These are phyloP conservation scores for Yamadazyma dendronema DNA, from an alignment of 1,139 yeast species.

Conservation along the genomic window DNA sequence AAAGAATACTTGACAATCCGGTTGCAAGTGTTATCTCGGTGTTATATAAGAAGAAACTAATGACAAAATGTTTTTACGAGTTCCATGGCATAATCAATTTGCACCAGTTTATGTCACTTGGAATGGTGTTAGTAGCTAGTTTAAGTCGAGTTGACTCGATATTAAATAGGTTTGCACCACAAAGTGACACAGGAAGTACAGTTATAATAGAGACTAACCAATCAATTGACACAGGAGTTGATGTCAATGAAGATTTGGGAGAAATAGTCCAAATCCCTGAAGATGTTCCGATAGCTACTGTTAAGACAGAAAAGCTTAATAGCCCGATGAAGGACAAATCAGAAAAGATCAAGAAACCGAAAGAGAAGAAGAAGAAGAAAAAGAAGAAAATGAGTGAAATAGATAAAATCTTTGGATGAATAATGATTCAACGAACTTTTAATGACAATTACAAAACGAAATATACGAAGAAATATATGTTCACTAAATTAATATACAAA, in stretches of 20 bases:
- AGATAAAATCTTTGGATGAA: conserved; percentile 56
- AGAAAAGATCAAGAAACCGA: conserved; percentile 2
- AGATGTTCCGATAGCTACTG: not conserved
- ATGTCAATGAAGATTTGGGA: conserved; percentile 18
- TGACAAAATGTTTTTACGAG: conserved; percentile 54
- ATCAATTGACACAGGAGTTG: conserved; percentile 10
- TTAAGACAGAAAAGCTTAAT: not conserved
- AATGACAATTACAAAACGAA: too few species aligned
- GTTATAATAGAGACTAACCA: not conserved
- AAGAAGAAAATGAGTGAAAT: conserved; percentile 49
- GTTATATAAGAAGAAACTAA: conserved; percentile 25
- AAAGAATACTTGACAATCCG: conserved; percentile 29
- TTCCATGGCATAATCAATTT: conserved; percentile 69
- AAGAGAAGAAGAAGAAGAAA: conserved; percentile 7
- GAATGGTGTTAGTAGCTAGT: conserved; percentile 64
- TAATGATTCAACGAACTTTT: not conserved
- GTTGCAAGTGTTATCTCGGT: not conserved
- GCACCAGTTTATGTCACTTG: conserved; percentile 77
- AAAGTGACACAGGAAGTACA: not conserved
- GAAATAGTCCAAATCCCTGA: conserved; percentile 1
- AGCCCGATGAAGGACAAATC: too few species aligned
- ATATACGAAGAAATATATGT: not conserved
- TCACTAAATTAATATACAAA: not conserved
- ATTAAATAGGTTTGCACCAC: conserved; percentile 17
- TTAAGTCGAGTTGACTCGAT: conserved; percentile 46